Evolutionary conservation across 352 stramenopile species (phyloP).

Genomic region (Phytophthora europaea): DNA sequence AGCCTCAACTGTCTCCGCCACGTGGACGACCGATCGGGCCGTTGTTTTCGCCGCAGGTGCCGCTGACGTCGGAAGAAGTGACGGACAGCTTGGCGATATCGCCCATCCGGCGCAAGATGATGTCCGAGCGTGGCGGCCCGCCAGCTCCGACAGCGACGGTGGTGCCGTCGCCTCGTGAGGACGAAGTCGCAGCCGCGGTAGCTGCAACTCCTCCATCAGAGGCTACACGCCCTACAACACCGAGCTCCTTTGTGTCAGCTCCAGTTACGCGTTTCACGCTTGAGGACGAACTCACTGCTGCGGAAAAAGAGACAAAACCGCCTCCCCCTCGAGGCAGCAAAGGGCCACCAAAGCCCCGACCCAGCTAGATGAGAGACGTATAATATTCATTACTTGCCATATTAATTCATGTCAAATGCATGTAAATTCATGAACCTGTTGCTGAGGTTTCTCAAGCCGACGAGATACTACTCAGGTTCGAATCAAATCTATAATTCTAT

Average conservation of each 20-base stretch:
- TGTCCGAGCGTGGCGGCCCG: constrained; percentile 30
- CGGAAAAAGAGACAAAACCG: constrained; percentile 22
- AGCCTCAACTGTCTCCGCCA: constrained; percentile 25
- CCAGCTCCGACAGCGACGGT: constrained; percentile 14
- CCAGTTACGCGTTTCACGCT: constrained; percentile 18
- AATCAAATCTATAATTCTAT: no score
- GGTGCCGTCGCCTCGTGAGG: constrained; percentile 51
- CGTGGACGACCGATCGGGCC: constrained; percentile 9
- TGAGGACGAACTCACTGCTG: constrained; percentile 27
- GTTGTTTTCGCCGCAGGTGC: constrained; percentile 7
- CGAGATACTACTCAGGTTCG: no score
- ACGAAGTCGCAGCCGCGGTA: constrained; percentile 47
- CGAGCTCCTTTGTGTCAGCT: constrained; percentile 12
- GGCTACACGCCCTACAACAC: not conserved
- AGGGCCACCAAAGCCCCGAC: not conserved
- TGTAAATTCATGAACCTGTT: no score
- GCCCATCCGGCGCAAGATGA: constrained; percentile 60
- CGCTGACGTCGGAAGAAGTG: constrained; percentile 2
- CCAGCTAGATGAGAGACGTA: not conserved
- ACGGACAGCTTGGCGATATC: constrained; percentile 36
- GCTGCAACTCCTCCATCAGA: not conserved
- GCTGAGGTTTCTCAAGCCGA: no score
- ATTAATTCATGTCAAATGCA: no score
- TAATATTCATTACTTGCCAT: no score
- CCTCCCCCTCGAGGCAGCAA: not conserved